phyloP scores from a whole-genome alignment of 345 rosid genomes.

The Schrenkiella parvula region DNA sequence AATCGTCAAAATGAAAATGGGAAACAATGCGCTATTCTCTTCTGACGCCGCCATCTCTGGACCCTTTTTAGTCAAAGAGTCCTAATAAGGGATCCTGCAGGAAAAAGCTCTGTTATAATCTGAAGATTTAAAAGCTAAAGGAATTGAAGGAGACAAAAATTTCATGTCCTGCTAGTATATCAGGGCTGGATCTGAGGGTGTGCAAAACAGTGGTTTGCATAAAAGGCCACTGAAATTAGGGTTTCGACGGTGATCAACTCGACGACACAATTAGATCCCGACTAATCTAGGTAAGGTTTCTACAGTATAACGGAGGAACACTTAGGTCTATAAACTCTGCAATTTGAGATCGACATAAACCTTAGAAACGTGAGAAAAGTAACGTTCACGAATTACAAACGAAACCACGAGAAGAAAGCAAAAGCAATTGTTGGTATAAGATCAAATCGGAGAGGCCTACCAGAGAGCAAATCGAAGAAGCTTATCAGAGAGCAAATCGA shows the following conservation, averaged over 20 bases:
- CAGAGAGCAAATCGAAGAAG: background rate
- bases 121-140: background rate
- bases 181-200: slow-evolving; percentile 15
- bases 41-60: slow-evolving; percentile 78
- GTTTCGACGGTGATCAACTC: slow-evolving; percentile 12
- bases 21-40: slow-evolving; percentile 84
- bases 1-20: slow-evolving; percentile 91
- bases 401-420: background rate
- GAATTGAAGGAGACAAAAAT: background rate
- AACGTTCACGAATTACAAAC: background rate
- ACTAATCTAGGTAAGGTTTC: background rate
- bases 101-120: slow-evolving; percentile 5
- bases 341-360: background rate
- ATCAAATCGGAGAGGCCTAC: slow-evolving; percentile 1
- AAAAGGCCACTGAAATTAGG: background rate
- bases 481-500: background rate
- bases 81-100: slow-evolving; percentile 18
- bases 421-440: background rate
- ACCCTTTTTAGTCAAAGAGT: slow-evolving; percentile 30
- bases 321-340: background rate
- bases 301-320: background rate
- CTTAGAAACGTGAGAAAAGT: background rate
- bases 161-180: background rate
- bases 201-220: background rate
- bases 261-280: slow-evolving; percentile 1